These are phyloP conservation scores for Cicer yamashitae DNA, from an alignment of 306 rosid species.

Conservation along the genomic window DNA sequence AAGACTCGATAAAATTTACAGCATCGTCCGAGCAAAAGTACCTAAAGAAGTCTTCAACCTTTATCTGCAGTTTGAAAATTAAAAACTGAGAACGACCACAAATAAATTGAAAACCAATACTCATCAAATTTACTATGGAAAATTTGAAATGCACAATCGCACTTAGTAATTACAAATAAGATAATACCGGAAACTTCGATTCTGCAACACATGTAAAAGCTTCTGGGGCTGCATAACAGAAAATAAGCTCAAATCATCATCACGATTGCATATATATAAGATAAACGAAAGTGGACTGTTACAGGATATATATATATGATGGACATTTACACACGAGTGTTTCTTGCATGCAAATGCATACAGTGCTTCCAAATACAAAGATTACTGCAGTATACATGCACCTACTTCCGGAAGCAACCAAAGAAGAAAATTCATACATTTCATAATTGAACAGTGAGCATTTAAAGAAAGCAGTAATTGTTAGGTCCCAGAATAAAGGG, in stretches of 20 bases:
- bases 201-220: constrained; percentile 78
- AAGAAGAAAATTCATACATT: constrained; percentile 4
- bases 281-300: constrained; percentile 5
- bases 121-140: not conserved
- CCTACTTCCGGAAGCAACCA: not conserved
- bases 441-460: not conserved
- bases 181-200: constrained; percentile 80
- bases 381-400: not conserved
- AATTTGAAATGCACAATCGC: not conserved
- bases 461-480: not conserved
- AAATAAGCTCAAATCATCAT: constrained; percentile 48
- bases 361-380: constrained; percentile 16
- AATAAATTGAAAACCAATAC: constrained; percentile 6
- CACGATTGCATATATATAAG: constrained; percentile 3
- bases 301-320: constrained; percentile 28
- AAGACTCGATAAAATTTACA: constrained; percentile 62
- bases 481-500: no score
- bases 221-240: constrained; percentile 74
- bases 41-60: constrained; percentile 81
- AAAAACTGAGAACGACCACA: constrained; percentile 33
- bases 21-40: constrained; percentile 77
- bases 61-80: constrained; percentile 72
- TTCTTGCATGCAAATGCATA: constrained; percentile 23
- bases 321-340: constrained; percentile 26
- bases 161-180: constrained; percentile 37